A percentile compares a stretch with the other conserved stretches of the same genome.
phyloP scores from a whole-genome alignment of 331 rosid species.

The Dryas integrifolia region DNA sequence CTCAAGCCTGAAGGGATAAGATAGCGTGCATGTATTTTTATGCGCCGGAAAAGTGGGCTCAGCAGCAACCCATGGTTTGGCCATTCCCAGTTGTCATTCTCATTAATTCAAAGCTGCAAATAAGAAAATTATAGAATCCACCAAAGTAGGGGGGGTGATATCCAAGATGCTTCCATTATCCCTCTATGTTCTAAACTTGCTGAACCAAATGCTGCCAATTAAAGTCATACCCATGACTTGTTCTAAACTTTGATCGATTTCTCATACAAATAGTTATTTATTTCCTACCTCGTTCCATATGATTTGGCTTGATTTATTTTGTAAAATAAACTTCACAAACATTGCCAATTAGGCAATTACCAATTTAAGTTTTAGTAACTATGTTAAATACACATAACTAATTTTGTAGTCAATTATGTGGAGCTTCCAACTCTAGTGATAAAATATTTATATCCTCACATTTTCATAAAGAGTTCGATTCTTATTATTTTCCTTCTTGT shows the following conservation, averaged over 20 bases:
- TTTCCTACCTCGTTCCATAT: neutral
- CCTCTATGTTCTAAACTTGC: slow-evolving; percentile 7
- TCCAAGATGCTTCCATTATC: slow-evolving; percentile 25
- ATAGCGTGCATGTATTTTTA: slow-evolving; percentile 13
- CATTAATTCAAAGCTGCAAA: slow-evolving; percentile 18
- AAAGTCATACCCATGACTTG: neutral
- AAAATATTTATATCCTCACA: too few relatives aligned
- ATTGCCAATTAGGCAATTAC: too few relatives aligned
- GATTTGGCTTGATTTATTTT: neutral
- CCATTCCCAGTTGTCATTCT: slow-evolving; percentile 28
- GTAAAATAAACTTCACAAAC: neutral
- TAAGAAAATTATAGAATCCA: slow-evolving; percentile 25
- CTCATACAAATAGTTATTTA: neutral
- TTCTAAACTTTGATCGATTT: neutral
- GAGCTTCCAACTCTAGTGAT: too few relatives aligned
- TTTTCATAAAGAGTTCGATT: too few relatives aligned
- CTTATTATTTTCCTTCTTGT: too few relatives aligned
- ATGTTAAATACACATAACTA: too few relatives aligned
- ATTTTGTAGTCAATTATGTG: too few relatives aligned
- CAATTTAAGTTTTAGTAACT: too few relatives aligned
- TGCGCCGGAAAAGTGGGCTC: slow-evolving; percentile 8
- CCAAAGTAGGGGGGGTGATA: neutral
- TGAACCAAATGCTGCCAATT: neutral
- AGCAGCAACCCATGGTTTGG: slow-evolving; percentile 15
- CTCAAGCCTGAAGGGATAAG: slow-evolving; percentile 37